A percentile compares a stretch with the other conserved stretches of the same genome.
Evolutionary conservation across 208 protist species (phyloP).

Genomic region (Trypanosoma mega): DNA sequence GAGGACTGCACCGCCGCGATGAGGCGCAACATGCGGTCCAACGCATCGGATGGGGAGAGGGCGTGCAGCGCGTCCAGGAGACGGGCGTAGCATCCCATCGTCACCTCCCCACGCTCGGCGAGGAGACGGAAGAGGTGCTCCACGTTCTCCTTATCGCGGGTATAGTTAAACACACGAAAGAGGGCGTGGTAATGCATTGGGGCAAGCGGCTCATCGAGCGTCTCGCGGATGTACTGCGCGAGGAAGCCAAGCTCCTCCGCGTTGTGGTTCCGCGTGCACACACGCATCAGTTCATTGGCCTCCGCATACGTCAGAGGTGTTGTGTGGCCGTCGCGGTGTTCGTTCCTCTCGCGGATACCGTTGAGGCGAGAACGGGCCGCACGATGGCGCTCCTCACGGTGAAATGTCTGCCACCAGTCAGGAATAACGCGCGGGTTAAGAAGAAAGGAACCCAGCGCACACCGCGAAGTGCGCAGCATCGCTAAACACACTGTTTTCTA

Average conservation of each 20-base stretch:
- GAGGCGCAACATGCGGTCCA: constrained; percentile 45
- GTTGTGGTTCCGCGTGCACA: constrained; percentile 69
- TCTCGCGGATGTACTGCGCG: constrained; percentile 80
- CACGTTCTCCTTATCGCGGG: constrained; percentile 60
- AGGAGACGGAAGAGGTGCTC: constrained; percentile 81
- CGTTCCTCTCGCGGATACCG: constrained; percentile 25
- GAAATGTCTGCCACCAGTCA: constrained; percentile 84
- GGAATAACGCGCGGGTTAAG: constrained; percentile 58
- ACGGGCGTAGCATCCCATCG: constrained; percentile 69
- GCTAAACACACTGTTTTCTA: no score
- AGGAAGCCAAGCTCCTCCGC: constrained; percentile 55
- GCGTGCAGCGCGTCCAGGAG: constrained; percentile 73
- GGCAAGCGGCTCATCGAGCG: constrained; percentile 50
- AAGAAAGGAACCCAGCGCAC: constrained; percentile 44
- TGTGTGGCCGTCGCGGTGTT: not conserved
- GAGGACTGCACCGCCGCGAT: constrained; percentile 45
- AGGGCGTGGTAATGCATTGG: constrained; percentile 77
- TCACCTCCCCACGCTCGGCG: constrained; percentile 45
- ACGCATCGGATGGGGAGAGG: constrained; percentile 49
- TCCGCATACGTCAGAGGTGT: constrained; percentile 27
- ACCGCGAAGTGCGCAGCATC: constrained; percentile 18
- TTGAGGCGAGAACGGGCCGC: constrained; percentile 42
- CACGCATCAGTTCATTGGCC: constrained; percentile 66
- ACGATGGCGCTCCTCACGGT: constrained; percentile 66
- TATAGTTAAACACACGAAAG: constrained; percentile 78